Base-by-base conservation (phyloP, 306 rosid species). In the Dicorynia guianensis region DNA sequence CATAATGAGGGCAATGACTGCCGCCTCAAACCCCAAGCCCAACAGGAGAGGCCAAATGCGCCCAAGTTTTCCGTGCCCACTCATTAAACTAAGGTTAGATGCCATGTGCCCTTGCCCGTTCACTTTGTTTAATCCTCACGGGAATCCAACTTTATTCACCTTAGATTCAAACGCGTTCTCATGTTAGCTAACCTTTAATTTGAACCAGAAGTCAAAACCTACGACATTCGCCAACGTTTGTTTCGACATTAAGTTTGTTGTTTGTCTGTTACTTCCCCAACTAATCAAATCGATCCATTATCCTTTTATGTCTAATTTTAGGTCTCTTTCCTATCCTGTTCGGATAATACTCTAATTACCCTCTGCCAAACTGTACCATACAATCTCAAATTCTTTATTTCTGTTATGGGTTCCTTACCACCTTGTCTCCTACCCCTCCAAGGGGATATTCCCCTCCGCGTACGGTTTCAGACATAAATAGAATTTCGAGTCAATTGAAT, bases 31-130 rank as follows among this genome's bases (percentile, higher is more conserved):
- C 50, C 25, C 25, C 54, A 19, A 15, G 34, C 59, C 46, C 14
- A 25, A 25, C 30, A 25, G 30, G 30, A 25, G 30, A 25, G 30
- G 30, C 30, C 59, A 50, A 77, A 42, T 17, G 19, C 56, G 18
- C 34, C 62, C 49, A 80, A 58, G 80, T 65, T 75, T 86, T 84
- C 80, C 76, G 86, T 59, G 85, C 79, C 72, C 43, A 74, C 17
- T 38, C 69, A 19, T 52, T 6, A 48, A 46, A 55, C 43, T 33
- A 81, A 56, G 70, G 80, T 74, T 35, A 3, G 44, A 36, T 13
- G 6, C 72, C 83, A 76, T 80, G 83, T 76, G 71, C 35, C 56
- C 40, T 46, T 82, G 75, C 73, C 63, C 15, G 14, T 42, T 8
- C 72, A 35, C 19, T 50, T 75, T 40, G 36, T 8, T 79, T 6